Evolutionary conservation across 2,329 filamentous ascomycete species (phyloP).

Genomic region (Epichloe bromicola): DNA sequence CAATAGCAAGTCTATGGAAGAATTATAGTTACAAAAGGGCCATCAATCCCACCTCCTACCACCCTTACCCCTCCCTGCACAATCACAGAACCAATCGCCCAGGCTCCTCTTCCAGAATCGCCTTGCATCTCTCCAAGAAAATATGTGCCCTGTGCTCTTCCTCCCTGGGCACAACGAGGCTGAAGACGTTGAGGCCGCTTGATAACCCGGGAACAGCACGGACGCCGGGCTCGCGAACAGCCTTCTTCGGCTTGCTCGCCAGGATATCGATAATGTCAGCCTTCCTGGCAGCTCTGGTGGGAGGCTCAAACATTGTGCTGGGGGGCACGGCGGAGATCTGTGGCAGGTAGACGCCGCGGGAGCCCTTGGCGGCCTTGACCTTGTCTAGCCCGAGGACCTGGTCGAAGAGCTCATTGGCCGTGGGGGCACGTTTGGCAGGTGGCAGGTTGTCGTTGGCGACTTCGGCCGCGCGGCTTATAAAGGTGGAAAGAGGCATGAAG

Average conservation of each 20-base stretch:
- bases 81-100: slow-evolving; percentile 54
- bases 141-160: slow-evolving; percentile 72
- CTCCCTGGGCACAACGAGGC: slow-evolving; percentile 60
- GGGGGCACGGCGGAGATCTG: slow-evolving; percentile 49
- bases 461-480: slow-evolving; percentile 73
- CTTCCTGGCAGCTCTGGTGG: slow-evolving; percentile 19
- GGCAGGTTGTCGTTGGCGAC: slow-evolving; percentile 83
- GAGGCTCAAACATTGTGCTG: slow-evolving; percentile 24
- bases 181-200: slow-evolving; percentile 63
- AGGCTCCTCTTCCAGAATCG: slow-evolving; percentile 67
- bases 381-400: slow-evolving; percentile 62
- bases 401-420: slow-evolving; percentile 76
- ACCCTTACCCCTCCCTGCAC: background rate
- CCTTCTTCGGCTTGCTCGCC: slow-evolving; percentile 14
- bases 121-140: slow-evolving; percentile 80
- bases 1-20: background rate
- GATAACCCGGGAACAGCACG: slow-evolving; percentile 32
- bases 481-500: slow-evolving; percentile 71
- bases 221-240: slow-evolving; percentile 13
- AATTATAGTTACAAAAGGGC: background rate
- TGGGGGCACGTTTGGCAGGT: slow-evolving; percentile 45
- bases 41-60: background rate
- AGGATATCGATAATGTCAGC: slow-evolving; percentile 78
- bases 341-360: slow-evolving; percentile 55
- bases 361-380: slow-evolving; percentile 31